Percentiles rank a stretch among this genome's conserved stretches.
Conservation (phyloP, 345 rosid genomes). For the Cochlearia excelsa region DNA sequence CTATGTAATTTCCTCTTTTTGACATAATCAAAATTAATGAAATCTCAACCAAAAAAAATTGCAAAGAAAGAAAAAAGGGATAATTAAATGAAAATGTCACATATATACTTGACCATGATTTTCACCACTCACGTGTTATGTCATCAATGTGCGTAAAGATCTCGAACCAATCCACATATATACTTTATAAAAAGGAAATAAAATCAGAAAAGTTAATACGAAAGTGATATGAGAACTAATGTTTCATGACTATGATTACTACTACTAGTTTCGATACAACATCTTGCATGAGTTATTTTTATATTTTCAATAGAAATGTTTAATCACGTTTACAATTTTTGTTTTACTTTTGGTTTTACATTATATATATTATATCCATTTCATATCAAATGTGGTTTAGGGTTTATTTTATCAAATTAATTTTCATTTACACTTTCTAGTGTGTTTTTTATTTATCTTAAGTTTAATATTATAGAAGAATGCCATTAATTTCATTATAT, state of each 20-base stretch:
- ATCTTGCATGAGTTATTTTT: no score
- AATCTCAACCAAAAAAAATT: conserved; percentile 5
- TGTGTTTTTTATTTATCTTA: no score
- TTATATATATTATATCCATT: no score
- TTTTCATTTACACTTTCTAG: no score
- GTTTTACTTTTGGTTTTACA: no score
- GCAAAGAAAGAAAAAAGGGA: not conserved
- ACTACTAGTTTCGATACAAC: conserved; percentile 14
- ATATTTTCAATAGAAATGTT: no score
- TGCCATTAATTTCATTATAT: no score
- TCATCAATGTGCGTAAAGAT: conserved; percentile 26
- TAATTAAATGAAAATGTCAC: conserved; percentile 25
- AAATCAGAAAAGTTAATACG: not conserved
- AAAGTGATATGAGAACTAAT: conserved; percentile 12
- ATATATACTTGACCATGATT: conserved; percentile 5
- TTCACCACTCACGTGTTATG: conserved; percentile 30
- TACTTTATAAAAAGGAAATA: not conserved
- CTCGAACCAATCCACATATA: conserved; percentile 17
- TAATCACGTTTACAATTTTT: no score
- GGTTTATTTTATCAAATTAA: no score
- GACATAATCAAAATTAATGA: not conserved
- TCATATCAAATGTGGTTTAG: no score
- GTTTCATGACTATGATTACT: conserved; percentile 13
- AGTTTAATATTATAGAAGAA: no score
- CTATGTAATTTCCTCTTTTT: conserved; percentile 5